A percentile compares a stretch with the other conserved stretches of the same genome.
Conservation (phyloP, 1,284 basidiomycete species). For the Athelia sp. region DNA sequence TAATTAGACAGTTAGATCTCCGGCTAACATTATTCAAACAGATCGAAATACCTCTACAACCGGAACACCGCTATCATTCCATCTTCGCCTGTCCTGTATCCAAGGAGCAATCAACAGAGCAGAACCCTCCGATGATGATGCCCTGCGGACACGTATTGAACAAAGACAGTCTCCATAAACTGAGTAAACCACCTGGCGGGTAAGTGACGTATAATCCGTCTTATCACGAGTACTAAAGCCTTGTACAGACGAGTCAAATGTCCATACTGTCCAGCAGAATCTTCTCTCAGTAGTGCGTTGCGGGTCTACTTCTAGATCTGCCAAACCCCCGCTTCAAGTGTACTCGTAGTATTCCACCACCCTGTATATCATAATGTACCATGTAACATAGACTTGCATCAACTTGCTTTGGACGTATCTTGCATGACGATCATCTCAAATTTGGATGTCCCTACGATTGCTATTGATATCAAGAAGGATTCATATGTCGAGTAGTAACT, state of each 20-base stretch:
- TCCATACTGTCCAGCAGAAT: conserved; percentile 85
- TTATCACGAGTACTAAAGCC: not conserved
- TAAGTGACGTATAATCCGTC: conserved; percentile 36
- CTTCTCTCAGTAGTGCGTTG: conserved; percentile 50
- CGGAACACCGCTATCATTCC: conserved; percentile 90
- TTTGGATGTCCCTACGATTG: no score
- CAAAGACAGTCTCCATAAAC: conserved; percentile 80
- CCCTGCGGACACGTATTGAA: conserved; percentile 92
- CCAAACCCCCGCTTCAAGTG: no score
- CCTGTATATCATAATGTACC: no score
- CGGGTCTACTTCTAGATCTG: conserved; percentile 70
- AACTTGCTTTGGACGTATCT: no score
- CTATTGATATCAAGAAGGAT: no score
- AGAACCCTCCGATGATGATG: conserved; percentile 98
- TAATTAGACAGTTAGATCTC: conserved; percentile 5
- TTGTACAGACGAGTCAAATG: conserved; percentile 73
- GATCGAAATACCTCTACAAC: conserved; percentile 91
- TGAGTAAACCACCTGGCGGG: conserved; percentile 76
- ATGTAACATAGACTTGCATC: no score
- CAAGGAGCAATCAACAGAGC: conserved; percentile 91
- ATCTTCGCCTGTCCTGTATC: conserved; percentile 98
- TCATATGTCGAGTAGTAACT: no score
- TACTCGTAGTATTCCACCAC: no score
- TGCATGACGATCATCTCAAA: no score
- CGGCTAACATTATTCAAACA: conserved; percentile 25